Conservation (phyloP, 2,329 filamentous ascomycete species). For the Bertia moriformis region DNA sequence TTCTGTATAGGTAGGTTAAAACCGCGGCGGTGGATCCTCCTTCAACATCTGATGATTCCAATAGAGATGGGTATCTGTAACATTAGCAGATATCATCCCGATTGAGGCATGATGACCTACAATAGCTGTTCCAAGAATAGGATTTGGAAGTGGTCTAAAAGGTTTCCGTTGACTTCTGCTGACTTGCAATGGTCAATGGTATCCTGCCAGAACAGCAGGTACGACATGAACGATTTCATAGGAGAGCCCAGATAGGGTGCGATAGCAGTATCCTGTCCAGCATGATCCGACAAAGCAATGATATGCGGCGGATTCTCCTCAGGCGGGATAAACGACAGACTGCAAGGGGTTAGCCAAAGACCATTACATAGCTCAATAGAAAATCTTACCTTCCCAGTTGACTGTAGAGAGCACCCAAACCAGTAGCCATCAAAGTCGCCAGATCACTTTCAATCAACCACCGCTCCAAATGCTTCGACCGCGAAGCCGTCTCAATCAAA, state of each 20-base stretch:
- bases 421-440: slow-evolving; percentile 92
- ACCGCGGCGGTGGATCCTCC: not conserved
- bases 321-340: not conserved
- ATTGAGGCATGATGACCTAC: slow-evolving; percentile 28
- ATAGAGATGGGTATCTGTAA: not conserved
- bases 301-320: slow-evolving; percentile 2
- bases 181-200: slow-evolving; percentile 61
- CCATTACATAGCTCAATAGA: too few species aligned
- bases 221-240: slow-evolving; percentile 56
- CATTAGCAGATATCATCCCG: not conserved
- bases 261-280: slow-evolving; percentile 1
- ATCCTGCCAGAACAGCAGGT: slow-evolving; percentile 65
- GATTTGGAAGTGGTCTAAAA: slow-evolving; percentile 62
- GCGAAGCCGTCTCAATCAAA: slow-evolving; percentile 83
- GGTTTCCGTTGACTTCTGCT: slow-evolving; percentile 51
- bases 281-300: slow-evolving; percentile 3
- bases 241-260: not conserved
- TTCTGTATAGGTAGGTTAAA: not conserved
- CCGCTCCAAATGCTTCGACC: slow-evolving; percentile 68
- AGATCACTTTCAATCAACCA: slow-evolving; percentile 97
- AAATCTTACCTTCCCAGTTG: slow-evolving; percentile 47
- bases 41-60: slow-evolving; percentile 1
- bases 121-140: slow-evolving; percentile 60
- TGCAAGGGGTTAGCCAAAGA: not conserved
- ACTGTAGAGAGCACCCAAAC: slow-evolving; percentile 63